Conservation (phyloP, 2,329 filamentous ascomycete species). For the Penicillium sp. region DNA sequence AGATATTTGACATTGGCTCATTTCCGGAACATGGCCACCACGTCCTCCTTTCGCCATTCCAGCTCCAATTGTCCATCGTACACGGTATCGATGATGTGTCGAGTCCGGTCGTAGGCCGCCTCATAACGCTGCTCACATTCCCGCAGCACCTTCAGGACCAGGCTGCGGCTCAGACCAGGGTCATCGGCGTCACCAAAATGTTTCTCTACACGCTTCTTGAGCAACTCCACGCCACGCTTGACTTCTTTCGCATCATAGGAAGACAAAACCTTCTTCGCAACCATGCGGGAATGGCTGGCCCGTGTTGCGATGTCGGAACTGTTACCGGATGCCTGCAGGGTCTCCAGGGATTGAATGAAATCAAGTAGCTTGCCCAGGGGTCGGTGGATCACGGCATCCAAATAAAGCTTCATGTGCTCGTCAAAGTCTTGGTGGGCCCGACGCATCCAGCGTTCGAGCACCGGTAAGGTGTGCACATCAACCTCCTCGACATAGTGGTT, state of each 20-base stretch:
- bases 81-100: conserved; percentile 44
- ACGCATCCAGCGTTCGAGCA: conserved; percentile 79
- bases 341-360: conserved; percentile 85
- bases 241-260: conserved; percentile 82
- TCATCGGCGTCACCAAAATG: conserved; percentile 92
- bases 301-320: conserved; percentile 68
- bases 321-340: conserved; percentile 58
- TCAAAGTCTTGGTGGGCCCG: conserved; percentile 74
- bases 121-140: conserved; percentile 60
- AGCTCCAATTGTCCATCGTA: conserved; percentile 49
- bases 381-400: conserved; percentile 81
- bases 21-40: conserved; percentile 43
- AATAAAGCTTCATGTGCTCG: conserved; percentile 85
- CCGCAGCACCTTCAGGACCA: conserved; percentile 61
- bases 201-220: conserved; percentile 92
- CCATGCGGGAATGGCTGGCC: conserved; percentile 75
- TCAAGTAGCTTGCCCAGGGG: conserved; percentile 89
- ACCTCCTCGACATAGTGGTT: conserved; percentile 95
- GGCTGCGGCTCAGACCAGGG: conserved; percentile 59
- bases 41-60: conserved; percentile 50
- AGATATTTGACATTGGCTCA: conserved; percentile 19
- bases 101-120: conserved; percentile 53
- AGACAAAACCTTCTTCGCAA: conserved; percentile 82
- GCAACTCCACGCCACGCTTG: conserved; percentile 81
- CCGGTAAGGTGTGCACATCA: conserved; percentile 68